phyloP scores from a whole-genome alignment of 2,329 filamentous ascomycete genomes.

The Xylariaceae sp. region DNA sequence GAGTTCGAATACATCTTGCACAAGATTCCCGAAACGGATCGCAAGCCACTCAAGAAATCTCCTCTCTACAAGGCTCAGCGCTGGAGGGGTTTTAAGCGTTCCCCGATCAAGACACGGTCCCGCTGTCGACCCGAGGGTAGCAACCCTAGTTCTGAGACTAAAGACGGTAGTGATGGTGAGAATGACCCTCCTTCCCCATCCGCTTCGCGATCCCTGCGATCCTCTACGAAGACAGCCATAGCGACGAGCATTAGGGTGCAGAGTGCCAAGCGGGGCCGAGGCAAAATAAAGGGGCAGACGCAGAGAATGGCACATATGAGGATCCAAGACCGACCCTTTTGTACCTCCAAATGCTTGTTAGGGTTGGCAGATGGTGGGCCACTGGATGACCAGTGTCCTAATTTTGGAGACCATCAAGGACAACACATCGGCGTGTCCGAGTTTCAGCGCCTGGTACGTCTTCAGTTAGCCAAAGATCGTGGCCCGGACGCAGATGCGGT shows the following conservation, averaged over 20 bases:
- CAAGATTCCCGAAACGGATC: conserved; percentile 11
- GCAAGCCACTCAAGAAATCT: conserved; percentile 6
- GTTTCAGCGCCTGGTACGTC: conserved; percentile 27
- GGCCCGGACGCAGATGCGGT: conserved; percentile 27
- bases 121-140: conserved; percentile 12
- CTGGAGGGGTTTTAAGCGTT: conserved; percentile 30
- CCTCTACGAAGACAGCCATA: not conserved
- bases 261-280: not conserved
- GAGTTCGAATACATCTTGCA: conserved; percentile 22
- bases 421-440: conserved; percentile 22
- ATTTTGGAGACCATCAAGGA: conserved; percentile 20
- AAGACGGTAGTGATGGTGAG: conserved; percentile 6
- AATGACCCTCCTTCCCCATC: conserved; percentile 8
- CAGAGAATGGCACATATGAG: not conserved
- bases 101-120: conserved; percentile 29
- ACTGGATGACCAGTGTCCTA: conserved; percentile 28
- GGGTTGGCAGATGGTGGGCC: conserved; percentile 51
- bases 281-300: conserved; percentile 1
- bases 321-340: conserved; percentile 15
- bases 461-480: conserved; percentile 31
- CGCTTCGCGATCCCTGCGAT: conserved; percentile 1
- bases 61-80: conserved; percentile 14
- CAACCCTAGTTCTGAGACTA: not conserved
- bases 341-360: conserved; percentile 18
- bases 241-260: not conserved